Evolutionary conservation across 164 flowering plant species (phyloP).

Genomic region (Cinnamomum chago): DNA sequence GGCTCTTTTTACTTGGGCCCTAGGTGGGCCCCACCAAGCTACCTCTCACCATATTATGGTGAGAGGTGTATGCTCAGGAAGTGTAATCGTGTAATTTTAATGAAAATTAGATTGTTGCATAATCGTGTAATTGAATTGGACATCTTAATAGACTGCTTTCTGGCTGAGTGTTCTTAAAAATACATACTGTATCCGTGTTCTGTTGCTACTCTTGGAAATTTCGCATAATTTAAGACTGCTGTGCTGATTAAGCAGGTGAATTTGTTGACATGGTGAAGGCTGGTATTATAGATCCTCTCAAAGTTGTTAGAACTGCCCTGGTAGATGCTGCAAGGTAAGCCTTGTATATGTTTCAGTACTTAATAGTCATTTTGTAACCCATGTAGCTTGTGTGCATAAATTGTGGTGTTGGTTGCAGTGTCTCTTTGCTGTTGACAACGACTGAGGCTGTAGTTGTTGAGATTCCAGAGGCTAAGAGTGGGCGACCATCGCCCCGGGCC

Average conservation of each 20-base stretch:
- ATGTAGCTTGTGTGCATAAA: not conserved
- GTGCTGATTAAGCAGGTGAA: constrained; percentile 41
- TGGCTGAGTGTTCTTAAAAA: not conserved
- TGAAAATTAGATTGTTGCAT: not conserved
- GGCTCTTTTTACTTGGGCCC: no score
- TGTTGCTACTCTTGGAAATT: not conserved
- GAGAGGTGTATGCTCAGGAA: no score
- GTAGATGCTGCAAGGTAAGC: constrained; percentile 86
- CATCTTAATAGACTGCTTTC: not conserved
- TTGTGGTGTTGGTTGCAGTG: constrained; percentile 38
- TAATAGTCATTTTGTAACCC: not conserved
- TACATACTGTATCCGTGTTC: not conserved
- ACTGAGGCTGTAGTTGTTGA: constrained; percentile 63
- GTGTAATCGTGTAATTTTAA: no score
- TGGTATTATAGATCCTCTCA: constrained; percentile 90
- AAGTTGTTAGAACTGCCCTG: constrained; percentile 83
- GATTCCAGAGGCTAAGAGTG: constrained; percentile 29
- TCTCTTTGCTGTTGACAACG: constrained; percentile 71
- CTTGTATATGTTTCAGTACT: not conserved
- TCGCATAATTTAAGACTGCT: not conserved
- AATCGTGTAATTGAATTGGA: no score
- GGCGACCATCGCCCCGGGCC: constrained; percentile 29
- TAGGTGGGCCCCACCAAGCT: no score
- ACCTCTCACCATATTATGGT: no score
- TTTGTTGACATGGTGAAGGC: constrained; percentile 86